Conservation (phyloP, 805 yeast species). For the Kluyveromyces nonfermentans region DNA sequence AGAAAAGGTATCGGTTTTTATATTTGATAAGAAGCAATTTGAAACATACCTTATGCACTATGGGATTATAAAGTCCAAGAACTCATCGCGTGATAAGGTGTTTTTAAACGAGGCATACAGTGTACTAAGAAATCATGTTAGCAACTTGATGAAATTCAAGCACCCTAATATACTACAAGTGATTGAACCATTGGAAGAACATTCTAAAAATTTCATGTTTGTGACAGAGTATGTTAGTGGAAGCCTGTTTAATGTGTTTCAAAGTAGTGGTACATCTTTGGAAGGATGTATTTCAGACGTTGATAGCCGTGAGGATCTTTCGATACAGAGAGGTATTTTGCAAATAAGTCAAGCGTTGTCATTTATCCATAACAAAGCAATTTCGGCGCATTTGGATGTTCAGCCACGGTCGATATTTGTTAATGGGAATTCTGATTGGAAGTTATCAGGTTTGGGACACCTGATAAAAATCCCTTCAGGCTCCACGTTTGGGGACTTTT, state of each 20-base stretch:
- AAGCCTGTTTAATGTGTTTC: conserved; percentile 38
- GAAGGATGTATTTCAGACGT: conserved; percentile 21
- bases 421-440: conserved; percentile 89
- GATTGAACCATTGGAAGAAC: conserved; percentile 84
- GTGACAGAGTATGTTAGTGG: conserved; percentile 73
- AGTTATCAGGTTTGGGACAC: conserved; percentile 65
- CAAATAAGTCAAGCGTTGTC: conserved; percentile 71
- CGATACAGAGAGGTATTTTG: conserved; percentile 73
- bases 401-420: conserved; percentile 71
- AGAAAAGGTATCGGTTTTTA: conserved; percentile 64
- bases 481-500: conserved; percentile 46
- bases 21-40: conserved; percentile 71
- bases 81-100: conserved; percentile 32
- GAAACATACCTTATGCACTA: conserved; percentile 45
- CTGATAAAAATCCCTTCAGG: conserved; percentile 40
- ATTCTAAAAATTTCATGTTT: conserved; percentile 64
- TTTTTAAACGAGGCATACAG: conserved; percentile 54
- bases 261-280: conserved; percentile 21
- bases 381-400: conserved; percentile 65
- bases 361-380: conserved; percentile 71
- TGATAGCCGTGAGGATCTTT: conserved; percentile 54
- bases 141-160: conserved; percentile 66
- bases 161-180: conserved; percentile 84
- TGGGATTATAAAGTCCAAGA: conserved; percentile 39
- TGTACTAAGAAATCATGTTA: conserved; percentile 55